phyloP scores from a whole-genome alignment of 176 grass and related monocot species.

The Tillandsia leiboldiana region DNA sequence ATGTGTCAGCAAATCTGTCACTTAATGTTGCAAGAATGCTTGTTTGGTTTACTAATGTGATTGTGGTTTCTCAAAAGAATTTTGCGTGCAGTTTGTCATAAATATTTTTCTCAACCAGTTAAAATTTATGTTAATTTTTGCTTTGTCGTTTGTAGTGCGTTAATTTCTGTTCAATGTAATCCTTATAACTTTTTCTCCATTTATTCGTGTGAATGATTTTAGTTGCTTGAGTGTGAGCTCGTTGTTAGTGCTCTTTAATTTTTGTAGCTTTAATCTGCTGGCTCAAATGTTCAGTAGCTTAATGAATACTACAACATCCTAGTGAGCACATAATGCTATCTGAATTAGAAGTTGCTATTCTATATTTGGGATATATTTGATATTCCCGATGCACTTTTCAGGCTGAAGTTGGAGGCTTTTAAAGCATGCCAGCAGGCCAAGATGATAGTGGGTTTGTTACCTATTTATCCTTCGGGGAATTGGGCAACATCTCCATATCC shows the following conservation, averaged over 20 bases:
- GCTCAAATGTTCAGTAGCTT: background rate
- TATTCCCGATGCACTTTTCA: conserved; percentile 4
- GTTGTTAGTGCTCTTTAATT: background rate
- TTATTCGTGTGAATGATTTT: background rate
- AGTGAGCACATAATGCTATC: background rate
- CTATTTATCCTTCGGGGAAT: background rate
- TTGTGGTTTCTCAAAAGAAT: background rate
- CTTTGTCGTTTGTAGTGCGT: background rate
- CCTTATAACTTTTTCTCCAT: background rate
- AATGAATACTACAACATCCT: background rate
- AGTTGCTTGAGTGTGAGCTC: background rate
- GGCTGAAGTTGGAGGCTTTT: conserved; percentile 1
- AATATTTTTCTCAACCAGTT: background rate
- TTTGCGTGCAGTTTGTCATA: background rate
- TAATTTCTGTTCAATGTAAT: background rate
- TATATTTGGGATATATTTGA: conserved; percentile 3
- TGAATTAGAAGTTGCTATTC: background rate
- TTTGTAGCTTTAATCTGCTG: background rate
- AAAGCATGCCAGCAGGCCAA: background rate
- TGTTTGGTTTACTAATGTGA: background rate
- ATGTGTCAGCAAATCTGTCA: too few species aligned
- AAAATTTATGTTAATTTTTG: background rate
- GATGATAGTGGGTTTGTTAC: conserved; percentile 2
- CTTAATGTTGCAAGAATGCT: background rate
- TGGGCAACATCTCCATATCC: background rate